Evolutionary conservation across 2,329 filamentous ascomycete genomes (phyloP), one percentile per base, ranked within the genome.

Genomic region (Pyricularia grisea): DNA sequence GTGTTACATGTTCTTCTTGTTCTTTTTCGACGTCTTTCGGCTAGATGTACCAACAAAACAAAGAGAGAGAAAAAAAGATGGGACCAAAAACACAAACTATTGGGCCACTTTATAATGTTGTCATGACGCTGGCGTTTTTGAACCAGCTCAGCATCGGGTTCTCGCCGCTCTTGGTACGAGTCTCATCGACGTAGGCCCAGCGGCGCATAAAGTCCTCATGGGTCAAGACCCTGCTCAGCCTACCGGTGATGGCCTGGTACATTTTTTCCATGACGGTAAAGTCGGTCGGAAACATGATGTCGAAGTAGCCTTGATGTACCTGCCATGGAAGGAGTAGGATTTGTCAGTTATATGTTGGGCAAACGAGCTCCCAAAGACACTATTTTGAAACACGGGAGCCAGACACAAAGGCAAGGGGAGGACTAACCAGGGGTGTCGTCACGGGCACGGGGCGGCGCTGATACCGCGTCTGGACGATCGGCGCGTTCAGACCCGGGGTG

Each of bases 231-330:
- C 91, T 87, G 2, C 94, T 97, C 74, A 98, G 83, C 77, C 96
- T 95, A 36, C 94, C 94, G 0, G 95, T 99, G 74, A 98, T 88
- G 71, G 93, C 93, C 69, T 92, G 90, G 81, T 99, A 99, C 74
- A 98, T 88, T 74, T 93, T 89, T 79, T 98, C 93, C 79, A 95
- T 90, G 73, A 97, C 90, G 71, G 87, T 85, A 77, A 99, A 99
- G 79, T 99, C 91, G 12, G 95, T 99, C 0, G 95, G 95, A 81
- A 99, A 99, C 77, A 99, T 89, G 74, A 99, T 97, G 77, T 99
- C 96, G 77, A 99, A 99, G 80, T 97, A 98, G 65, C 95, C 96
- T 81, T 99, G 96, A 78, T 98, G 94, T 66, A 97, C 92, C 92
- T 96, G 33, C 20, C 65, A 20, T 58, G 17, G 63, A 5, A 2